phyloP scores from a whole-genome alignment of 2,329 filamentous ascomycete species.

The Aspergillus sp. region DNA sequence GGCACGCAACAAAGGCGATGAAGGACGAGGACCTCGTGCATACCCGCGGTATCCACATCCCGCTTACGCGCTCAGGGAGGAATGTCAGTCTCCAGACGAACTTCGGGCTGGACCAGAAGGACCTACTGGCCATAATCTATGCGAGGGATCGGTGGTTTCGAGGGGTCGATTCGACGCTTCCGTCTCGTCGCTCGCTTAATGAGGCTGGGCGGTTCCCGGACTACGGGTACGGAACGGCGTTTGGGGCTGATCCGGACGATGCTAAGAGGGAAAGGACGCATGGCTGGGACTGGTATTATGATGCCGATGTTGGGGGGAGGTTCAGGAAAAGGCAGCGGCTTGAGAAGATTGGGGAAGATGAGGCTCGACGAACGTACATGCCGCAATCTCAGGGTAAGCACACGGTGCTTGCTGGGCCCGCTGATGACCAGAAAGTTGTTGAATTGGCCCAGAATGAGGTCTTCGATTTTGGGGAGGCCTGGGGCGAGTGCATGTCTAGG shows the following conservation, averaged over 20 bases:
- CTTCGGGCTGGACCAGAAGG: slow-evolving; percentile 43
- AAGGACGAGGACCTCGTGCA: slow-evolving; percentile 20
- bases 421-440: slow-evolving; percentile 35
- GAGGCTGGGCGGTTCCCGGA: slow-evolving; percentile 15
- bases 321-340: slow-evolving; percentile 37
- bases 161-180: slow-evolving; percentile 41
- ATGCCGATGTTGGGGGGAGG: slow-evolving; percentile 27
- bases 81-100: slow-evolving; percentile 38
- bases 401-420: slow-evolving; percentile 44
- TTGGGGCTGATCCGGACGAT: slow-evolving; percentile 34
- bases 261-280: slow-evolving; percentile 36
- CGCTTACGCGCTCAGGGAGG: slow-evolving; percentile 31
- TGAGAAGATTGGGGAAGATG: slow-evolving; percentile 23
- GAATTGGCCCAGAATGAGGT: slow-evolving; percentile 33
- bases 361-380: slow-evolving; percentile 36
- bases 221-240: slow-evolving; percentile 34
- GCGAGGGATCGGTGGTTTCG: slow-evolving; percentile 43
- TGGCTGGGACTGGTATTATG: slow-evolving; percentile 47
- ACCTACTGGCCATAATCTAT: slow-evolving; percentile 39
- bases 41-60: slow-evolving; percentile 28
- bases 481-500: slow-evolving; percentile 18
- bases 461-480: slow-evolving; percentile 40
- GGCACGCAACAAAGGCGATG: slow-evolving; percentile 11
- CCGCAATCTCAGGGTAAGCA: slow-evolving; percentile 23
- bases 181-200: slow-evolving; percentile 34